Evolutionary conservation across 2,329 filamentous ascomycete genomes (phyloP).

Genomic region (Ascochyta viciae-villosae): DNA sequence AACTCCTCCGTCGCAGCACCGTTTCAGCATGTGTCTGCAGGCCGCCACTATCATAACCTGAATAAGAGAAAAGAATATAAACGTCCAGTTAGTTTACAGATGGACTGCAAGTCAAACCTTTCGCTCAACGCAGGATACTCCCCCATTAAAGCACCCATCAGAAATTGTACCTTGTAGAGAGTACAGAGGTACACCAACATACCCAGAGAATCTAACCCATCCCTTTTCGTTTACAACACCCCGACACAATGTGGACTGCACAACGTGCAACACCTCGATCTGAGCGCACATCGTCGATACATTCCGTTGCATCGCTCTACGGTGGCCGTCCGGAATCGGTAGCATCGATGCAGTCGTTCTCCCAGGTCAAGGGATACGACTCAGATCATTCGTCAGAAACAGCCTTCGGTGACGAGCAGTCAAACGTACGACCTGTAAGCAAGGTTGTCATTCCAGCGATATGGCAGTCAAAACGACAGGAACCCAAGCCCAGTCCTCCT

Average conservation of each 20-base stretch:
- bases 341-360: constrained; percentile 32
- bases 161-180: neutral
- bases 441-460: constrained; percentile 34
- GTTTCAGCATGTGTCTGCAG: constrained; percentile 39
- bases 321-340: constrained; percentile 34
- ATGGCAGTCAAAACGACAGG: constrained; percentile 34
- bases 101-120: neutral
- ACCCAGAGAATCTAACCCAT: neutral
- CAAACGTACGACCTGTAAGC: constrained; percentile 21
- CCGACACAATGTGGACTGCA: constrained; percentile 42
- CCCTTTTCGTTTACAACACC: neutral
- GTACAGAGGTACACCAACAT: neutral
- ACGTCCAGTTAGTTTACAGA: neutral
- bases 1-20: constrained; percentile 38
- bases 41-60: constrained; percentile 30
- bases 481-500: constrained; percentile 1
- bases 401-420: constrained; percentile 35
- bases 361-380: constrained; percentile 38
- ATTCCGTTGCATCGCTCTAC: constrained; percentile 42
- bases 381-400: constrained; percentile 43
- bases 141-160: neutral
- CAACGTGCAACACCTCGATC: constrained; percentile 34
- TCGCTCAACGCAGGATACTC: neutral
- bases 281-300: constrained; percentile 39
- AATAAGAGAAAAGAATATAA: constrained; percentile 12